Base-by-base conservation (phyloP, 495 filamentous ascomycete genomes). In the Chaetomium fimeti region DNA sequence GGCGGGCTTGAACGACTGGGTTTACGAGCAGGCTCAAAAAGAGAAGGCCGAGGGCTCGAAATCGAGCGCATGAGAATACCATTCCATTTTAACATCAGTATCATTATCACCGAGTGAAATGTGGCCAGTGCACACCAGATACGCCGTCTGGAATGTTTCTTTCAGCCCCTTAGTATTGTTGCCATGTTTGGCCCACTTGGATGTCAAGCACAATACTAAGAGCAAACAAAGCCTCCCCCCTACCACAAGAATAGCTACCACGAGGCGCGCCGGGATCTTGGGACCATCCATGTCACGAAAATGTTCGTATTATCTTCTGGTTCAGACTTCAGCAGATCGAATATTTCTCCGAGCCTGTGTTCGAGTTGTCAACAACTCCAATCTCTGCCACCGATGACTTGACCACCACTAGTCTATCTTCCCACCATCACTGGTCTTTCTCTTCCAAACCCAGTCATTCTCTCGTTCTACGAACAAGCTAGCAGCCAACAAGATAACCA, bases 1-100 rank as follows among this genome's bases (percentile, higher is more conserved):
- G 40, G 82, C 84, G 29, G 92, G 93, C 42, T 78, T 98, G 57
- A 98, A 98, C 71, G 94, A 98, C 75, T 98, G 94, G 94, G 84
- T 98, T 61, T 92, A 91, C 72, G 92, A 98, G 78, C 83, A 89
- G 69, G 83, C 78, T 2, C 68, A 78, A 40, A 71, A 71, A 40
- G 70, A 77, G 66, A 76, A 68, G 59, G 73, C 54, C 51, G 65
- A 68, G 49, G 27, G 43, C 27, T 5, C 32, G 32, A n/a, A n/a
- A n/a, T n/a, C n/a, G n/a, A 68, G 67, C 60, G 63, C 65, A 55
- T 68, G 45, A 64, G 32, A 62, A 63, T 51, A 5, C 20, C 45
- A 57, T 59, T 29, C 2, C 4, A 9, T 57, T n/a, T 40, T 20
- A 59, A 49, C 18, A 42, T 36, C 5, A 32, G 4, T 20, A 40